Percentiles rank a stretch among this genome's conserved stretches.
These are phyloP conservation scores for Oenanthe javanica DNA, from an alignment of 140 eudicot genomes.

Conservation along the genomic window DNA sequence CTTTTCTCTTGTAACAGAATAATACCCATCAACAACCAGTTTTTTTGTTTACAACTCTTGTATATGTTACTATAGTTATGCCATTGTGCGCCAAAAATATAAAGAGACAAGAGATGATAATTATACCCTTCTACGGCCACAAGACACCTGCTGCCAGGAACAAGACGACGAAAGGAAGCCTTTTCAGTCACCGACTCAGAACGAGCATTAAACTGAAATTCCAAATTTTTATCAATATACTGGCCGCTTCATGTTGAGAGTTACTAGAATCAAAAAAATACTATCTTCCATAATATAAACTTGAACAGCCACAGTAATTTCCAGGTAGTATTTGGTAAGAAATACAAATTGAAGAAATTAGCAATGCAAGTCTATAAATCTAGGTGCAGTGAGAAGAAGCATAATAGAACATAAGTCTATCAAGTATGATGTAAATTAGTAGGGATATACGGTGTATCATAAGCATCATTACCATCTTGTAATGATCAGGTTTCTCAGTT, in stretches of 20 bases:
- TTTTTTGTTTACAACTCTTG: background rate
- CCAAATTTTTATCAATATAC: conserved; percentile 11
- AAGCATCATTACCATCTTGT: conserved; percentile 53
- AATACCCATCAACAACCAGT: background rate
- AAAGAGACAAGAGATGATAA: background rate
- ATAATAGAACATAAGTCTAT: background rate
- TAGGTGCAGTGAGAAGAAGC: background rate
- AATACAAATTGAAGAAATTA: background rate
- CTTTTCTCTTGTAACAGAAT: background rate
- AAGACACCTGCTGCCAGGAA: conserved; percentile 83
- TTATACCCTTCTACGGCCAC: conserved; percentile 86
- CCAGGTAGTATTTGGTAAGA: background rate
- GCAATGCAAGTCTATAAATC: background rate
- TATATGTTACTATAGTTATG: background rate
- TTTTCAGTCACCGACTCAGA: conserved; percentile 77
- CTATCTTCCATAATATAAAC: background rate
- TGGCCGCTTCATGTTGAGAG: background rate
- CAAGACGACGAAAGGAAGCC: conserved; percentile 89
- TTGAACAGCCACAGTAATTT: background rate
- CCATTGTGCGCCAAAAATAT: background rate
- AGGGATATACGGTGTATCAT: background rate
- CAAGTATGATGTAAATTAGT: background rate
- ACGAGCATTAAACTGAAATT: conserved; percentile 83
- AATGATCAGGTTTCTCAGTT: conserved; percentile 85
- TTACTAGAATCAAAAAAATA: background rate